Conservation (phyloP, 2,329 filamentous ascomycete genomes). For the Pseudogymnoascus sp. region DNA sequence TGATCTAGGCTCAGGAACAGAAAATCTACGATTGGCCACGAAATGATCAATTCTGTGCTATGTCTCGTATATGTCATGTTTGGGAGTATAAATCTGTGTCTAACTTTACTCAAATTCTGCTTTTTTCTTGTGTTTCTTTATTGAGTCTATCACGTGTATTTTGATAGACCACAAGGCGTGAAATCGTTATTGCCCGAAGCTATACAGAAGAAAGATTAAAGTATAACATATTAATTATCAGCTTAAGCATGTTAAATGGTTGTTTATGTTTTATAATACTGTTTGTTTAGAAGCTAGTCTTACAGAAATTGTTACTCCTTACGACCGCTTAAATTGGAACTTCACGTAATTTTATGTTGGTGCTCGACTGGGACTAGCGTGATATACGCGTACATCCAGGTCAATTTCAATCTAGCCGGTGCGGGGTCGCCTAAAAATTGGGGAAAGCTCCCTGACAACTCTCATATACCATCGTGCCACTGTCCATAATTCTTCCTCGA, state of each 20-base stretch:
- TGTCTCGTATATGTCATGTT: neutral
- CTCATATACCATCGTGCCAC: neutral
- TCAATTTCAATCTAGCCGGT: neutral
- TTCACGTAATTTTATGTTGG: neutral
- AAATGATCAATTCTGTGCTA: neutral
- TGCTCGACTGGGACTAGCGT: neutral
- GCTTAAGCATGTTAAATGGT: too few species aligned
- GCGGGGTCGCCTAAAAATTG: constrained; percentile 3
- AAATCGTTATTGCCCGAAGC: neutral
- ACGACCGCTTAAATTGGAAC: too few species aligned
- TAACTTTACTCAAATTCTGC: neutral
- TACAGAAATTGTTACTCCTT: neutral
- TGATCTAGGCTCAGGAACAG: neutral
- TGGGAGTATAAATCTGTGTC: neutral
- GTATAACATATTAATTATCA: neutral
- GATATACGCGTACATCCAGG: neutral
- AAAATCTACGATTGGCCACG: neutral
- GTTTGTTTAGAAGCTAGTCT: neutral
- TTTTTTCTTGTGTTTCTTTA: neutral
- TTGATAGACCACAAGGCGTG: neutral
- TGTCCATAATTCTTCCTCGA: constrained; percentile 2
- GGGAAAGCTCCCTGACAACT: constrained; percentile 1
- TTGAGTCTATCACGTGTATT: neutral
- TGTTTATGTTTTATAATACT: neutral
- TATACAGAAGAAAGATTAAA: neutral